A percentile compares a stretch with the other conserved stretches of the same genome.
These are phyloP conservation scores for Talaromyces rugulosus DNA, from an alignment of 2,329 filamentous ascomycete species.

Conservation along the genomic window DNA sequence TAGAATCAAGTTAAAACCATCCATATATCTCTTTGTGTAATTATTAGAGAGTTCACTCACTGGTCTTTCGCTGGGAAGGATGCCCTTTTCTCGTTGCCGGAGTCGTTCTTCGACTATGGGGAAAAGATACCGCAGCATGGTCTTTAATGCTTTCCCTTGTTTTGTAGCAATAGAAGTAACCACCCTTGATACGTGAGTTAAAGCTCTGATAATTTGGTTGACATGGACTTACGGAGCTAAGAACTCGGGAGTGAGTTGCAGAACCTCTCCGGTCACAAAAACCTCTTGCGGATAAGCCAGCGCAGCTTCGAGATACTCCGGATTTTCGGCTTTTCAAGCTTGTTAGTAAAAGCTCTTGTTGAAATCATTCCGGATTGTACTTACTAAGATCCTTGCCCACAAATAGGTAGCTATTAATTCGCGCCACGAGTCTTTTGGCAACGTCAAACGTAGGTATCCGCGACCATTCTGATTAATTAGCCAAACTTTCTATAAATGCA, in stretches of 20 bases:
- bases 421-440: neutral
- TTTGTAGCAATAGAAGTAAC: neutral
- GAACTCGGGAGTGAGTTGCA: neutral
- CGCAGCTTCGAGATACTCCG: neutral
- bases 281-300: constrained; percentile 2
- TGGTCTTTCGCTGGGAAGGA: neutral
- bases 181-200: neutral
- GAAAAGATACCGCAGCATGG: neutral
- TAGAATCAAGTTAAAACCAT: neutral
- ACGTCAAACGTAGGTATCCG: neutral
- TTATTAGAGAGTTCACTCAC: neutral
- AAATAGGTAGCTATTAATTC: neutral
- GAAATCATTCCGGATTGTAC: neutral
- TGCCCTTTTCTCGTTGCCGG: neutral
- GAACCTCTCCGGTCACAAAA: neutral
- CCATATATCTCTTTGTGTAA: too few species aligned
- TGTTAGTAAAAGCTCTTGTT: neutral
- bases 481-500: neutral
- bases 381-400: neutral
- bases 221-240: neutral
- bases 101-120: neutral
- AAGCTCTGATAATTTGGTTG: neutral
- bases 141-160: neutral
- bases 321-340: neutral
- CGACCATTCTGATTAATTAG: neutral